Evolutionary conservation across 139 green algal species (phyloP).

Genomic region (Picochlorum sp.): DNA sequence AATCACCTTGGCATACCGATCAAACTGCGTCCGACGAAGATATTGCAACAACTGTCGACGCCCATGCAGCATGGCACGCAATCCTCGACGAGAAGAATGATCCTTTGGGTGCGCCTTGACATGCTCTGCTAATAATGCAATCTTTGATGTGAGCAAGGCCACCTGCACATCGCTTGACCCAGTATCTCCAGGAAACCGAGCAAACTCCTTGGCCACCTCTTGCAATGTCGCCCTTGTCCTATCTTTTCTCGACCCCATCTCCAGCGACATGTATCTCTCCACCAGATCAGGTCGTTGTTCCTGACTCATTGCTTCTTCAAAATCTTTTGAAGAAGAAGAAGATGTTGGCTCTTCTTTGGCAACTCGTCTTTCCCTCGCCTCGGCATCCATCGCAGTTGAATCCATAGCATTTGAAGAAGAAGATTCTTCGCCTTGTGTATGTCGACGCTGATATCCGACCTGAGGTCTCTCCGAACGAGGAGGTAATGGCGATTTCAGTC

Average conservation of each 20-base stretch:
- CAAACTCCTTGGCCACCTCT: conserved; percentile 22
- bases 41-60: conserved; percentile 48
- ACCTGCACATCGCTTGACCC: conserved; percentile 53
- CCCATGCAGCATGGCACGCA: conserved; percentile 40
- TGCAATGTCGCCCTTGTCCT: conserved; percentile 4
- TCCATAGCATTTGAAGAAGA: too few relatives aligned
- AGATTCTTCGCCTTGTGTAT: too few relatives aligned
- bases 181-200: conserved; percentile 40
- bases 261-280: conserved; percentile 22
- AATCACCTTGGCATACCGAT: conserved; percentile 38
- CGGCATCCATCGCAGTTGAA: too few relatives aligned
- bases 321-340: too few relatives aligned
- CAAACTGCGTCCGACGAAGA: conserved; percentile 45
- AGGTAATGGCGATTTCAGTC: too few relatives aligned
- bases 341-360: too few relatives aligned
- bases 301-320: background rate
- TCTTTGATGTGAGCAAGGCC: conserved; percentile 35
- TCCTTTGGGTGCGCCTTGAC: conserved; percentile 40
- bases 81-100: conserved; percentile 27
- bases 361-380: too few relatives aligned
- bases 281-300: conserved; percentile 13
- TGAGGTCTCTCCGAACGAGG: too few relatives aligned
- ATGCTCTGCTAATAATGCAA: conserved; percentile 34
- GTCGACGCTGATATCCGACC: too few relatives aligned
- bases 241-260: conserved; percentile 15